Percentiles rank a stretch among this genome's conserved stretches.
Evolutionary conservation across 768 basidiomycete genomes (phyloP).

Genomic region (Naganishia kalamii): DNA sequence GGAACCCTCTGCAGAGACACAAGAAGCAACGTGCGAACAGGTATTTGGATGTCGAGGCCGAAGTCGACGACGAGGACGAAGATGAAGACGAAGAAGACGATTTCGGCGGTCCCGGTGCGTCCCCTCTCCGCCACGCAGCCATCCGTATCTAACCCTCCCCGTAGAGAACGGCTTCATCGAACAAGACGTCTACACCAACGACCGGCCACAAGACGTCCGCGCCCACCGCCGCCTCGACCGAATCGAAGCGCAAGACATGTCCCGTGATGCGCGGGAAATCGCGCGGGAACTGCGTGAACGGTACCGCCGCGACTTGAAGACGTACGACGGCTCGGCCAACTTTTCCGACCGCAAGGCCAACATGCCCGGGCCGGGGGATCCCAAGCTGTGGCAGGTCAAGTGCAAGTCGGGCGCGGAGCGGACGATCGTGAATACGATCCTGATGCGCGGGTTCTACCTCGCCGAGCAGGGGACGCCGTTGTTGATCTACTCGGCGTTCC

Average conservation of each 20-base stretch:
- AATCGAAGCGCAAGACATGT: conserved; percentile 56
- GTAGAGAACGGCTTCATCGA: conserved; percentile 49
- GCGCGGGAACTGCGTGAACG: conserved; percentile 74
- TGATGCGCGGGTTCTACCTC: conserved; percentile 69
- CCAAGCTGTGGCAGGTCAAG: conserved; percentile 89
- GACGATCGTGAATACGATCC: conserved; percentile 86
- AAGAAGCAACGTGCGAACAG: conserved; percentile 54
- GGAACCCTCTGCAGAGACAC: conserved; percentile 54
- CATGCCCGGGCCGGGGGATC: conserved; percentile 95
- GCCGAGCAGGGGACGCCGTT: conserved; percentile 76
- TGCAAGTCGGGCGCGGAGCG: conserved; percentile 91
- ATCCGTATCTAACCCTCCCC: too few relatives aligned
- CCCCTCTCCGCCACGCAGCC: not conserved
- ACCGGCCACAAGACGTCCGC: conserved; percentile 37
- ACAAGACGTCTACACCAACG: conserved; percentile 32
- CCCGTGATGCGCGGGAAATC: conserved; percentile 74
- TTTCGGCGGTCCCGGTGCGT: conserved; percentile 46
- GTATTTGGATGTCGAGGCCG: conserved; percentile 93
- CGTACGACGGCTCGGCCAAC: conserved; percentile 86
- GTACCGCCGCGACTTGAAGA: conserved; percentile 61
- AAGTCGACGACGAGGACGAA: conserved; percentile 94
- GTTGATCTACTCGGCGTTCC: conserved; percentile 86
- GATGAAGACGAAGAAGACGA: conserved; percentile 67
- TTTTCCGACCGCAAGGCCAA: conserved; percentile 59
- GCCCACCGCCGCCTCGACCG: conserved; percentile 55